Percentiles rank a stretch among this genome's conserved stretches.
Evolutionary conservation across 202 grass and related monocot species (phyloP).

Genomic region (Zoysia matrella): DNA sequence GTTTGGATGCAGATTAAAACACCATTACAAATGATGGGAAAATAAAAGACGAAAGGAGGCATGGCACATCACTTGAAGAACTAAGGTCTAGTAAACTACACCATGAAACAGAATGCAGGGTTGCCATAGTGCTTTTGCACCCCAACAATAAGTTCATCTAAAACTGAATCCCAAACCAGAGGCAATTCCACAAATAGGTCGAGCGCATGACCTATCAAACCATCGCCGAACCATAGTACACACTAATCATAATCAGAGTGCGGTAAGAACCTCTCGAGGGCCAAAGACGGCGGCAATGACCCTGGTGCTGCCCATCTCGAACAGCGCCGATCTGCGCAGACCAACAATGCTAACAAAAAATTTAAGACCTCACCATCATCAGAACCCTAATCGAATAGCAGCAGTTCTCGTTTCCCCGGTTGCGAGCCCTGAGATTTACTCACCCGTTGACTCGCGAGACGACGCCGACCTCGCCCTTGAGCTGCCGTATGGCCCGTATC

Average conservation of each 20-base stretch:
- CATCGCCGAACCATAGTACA: too few species aligned
- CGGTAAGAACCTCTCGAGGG: slow-evolving; percentile 62
- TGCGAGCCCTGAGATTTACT: background rate
- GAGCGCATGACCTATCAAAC: background rate
- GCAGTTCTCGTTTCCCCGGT: background rate
- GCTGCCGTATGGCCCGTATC: slow-evolving; percentile 60
- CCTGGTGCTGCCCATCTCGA: slow-evolving; percentile 95
- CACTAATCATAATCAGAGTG: background rate
- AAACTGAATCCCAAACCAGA: background rate
- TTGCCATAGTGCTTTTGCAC: background rate
- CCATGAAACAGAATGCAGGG: slow-evolving; percentile 21
- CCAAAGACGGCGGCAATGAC: slow-evolving; percentile 87
- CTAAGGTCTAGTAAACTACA: background rate
- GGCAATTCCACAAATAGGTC: slow-evolving; percentile 26
- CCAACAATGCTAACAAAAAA: background rate
- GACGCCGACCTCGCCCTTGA: slow-evolving; percentile 77
- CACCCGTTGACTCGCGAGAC: slow-evolving; percentile 83
- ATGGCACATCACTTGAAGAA: background rate
- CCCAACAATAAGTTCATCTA: background rate
- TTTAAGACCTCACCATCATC: background rate
- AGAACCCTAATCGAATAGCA: background rate
- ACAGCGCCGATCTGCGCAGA: slow-evolving; percentile 71
- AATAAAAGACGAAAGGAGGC: background rate
- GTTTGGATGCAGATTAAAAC: background rate
- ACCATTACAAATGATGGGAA: background rate